Conservation (phyloP, 2,329 filamentous ascomycete genomes). For the Cladosporium colombiae region DNA sequence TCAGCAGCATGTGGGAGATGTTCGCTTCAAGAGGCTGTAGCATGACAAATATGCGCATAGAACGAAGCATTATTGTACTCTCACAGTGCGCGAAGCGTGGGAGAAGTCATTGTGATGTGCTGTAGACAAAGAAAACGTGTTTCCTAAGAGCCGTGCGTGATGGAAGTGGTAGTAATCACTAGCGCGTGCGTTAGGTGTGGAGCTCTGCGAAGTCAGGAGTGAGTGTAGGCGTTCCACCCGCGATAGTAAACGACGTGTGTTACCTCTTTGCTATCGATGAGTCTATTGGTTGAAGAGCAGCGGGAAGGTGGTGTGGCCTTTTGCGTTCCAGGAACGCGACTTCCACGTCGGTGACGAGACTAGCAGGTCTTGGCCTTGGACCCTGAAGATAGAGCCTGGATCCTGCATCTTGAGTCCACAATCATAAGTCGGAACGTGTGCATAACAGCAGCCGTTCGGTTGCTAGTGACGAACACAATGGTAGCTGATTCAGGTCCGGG, state of each 20-base stretch:
- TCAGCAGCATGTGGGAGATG: background rate
- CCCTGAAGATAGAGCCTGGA: background rate
- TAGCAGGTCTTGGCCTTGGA: background rate
- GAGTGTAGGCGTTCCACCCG: background rate
- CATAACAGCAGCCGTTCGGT: background rate
- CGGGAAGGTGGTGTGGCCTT: background rate
- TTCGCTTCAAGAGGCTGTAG: background rate
- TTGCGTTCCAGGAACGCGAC: background rate
- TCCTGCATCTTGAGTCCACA: background rate
- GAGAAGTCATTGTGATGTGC: background rate
- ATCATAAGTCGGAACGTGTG: background rate
- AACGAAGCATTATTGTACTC: background rate
- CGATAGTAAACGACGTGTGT: background rate
- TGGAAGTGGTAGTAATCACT: background rate
- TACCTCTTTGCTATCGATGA: background rate
- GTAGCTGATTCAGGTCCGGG: background rate
- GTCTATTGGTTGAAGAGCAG: background rate
- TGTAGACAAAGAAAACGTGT: background rate
- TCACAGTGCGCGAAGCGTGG: background rate
- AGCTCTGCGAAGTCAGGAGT: background rate
- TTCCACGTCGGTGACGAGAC: background rate
- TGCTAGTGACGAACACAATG: background rate
- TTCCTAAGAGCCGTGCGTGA: background rate
- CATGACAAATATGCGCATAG: background rate
- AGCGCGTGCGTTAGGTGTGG: background rate